Base-by-base conservation (phyloP, 1,139 yeast species). In the Nakaseomyces kungkrabaensis region DNA sequence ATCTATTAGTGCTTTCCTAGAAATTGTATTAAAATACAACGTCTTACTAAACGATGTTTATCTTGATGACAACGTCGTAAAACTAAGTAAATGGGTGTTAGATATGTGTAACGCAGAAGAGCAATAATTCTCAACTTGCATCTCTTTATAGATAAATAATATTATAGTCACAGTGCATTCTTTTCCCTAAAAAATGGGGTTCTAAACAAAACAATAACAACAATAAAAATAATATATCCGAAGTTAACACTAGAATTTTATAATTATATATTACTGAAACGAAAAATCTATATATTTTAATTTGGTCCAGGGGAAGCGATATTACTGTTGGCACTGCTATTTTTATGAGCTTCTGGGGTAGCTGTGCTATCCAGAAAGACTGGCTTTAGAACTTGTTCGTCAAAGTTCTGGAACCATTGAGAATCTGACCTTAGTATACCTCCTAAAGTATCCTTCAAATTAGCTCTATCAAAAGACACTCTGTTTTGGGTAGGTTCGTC, bases 321-420 rank as follows among this genome's bases (percentile, higher is more conserved):
- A 29, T 27, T 29, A 41, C 25, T 41, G n/a, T 41, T 41, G 11
- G 9, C 4, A 31, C n/a, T 13, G 25, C 34, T 13, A 27, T 32
- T 13, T 7, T 41, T 41, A 41, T 41, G 22, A 5, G 34, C 34
- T 4, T 27, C 34, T 1, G 45, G 43, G 33, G 50, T 26, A 4
- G 26, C 37, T 34, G 48, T 56, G 47, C 70, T 74, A 60, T 92
- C 98, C 55, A 92, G 75, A 52, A 92, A 75, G 0, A 92, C 97
- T 0, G 99, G 99, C 66, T 92, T 94, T 58, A 92, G 75, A n/a
- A 92, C 94, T 63, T 88, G 86, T 59, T 92, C 96, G 65, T 92
- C 99, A 65, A 92, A 87, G 59, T 81, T 84, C 27, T 88, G 82
- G 67, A 92, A 92, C 97, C 99, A 92, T 61, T 80, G 81, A 10